phyloP scores from a whole-genome alignment of 371 early-diverging fungal genomes.

The Smittium culicis region DNA sequence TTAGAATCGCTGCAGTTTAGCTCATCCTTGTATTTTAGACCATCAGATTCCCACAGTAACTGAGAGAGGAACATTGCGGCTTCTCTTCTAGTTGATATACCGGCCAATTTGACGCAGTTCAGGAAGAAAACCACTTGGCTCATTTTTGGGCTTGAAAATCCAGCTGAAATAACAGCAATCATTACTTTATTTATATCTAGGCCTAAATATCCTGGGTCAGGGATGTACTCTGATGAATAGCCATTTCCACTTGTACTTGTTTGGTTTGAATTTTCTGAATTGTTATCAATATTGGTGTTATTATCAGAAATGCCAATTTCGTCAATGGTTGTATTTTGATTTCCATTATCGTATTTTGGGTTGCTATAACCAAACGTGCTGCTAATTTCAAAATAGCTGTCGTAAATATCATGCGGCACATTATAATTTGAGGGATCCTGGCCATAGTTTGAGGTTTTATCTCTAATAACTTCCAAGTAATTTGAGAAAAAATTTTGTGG shows the following conservation, averaged over 20 bases:
- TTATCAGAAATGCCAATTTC: neutral
- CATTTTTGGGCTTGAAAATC: neutral
- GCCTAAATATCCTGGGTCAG: neutral
- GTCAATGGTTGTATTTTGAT: neutral
- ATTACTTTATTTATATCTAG: neutral
- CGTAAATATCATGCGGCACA: neutral
- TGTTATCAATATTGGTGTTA: neutral
- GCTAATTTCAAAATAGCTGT: neutral
- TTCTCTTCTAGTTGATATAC: constrained; percentile 21
- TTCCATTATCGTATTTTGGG: neutral
- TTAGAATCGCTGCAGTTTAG: constrained; percentile 17
- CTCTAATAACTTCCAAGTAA: neutral
- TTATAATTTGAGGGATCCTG: neutral
- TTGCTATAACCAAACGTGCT: neutral
- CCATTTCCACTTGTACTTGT: neutral
- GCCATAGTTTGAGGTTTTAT: neutral
- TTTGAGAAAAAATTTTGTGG: neutral
- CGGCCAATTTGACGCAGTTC: neutral
- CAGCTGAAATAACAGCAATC: neutral
- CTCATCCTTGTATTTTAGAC: constrained; percentile 26
- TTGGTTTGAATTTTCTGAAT: neutral
- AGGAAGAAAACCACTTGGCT: neutral
- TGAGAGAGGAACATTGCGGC: constrained; percentile 34
- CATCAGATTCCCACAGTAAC: constrained; percentile 32
- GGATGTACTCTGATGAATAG: too few relatives aligned